A percentile compares a stretch with the other conserved stretches of the same genome.
phyloP scores from a whole-genome alignment of 2,329 filamentous ascomycete genomes.

The Diaporthe ampelina region DNA sequence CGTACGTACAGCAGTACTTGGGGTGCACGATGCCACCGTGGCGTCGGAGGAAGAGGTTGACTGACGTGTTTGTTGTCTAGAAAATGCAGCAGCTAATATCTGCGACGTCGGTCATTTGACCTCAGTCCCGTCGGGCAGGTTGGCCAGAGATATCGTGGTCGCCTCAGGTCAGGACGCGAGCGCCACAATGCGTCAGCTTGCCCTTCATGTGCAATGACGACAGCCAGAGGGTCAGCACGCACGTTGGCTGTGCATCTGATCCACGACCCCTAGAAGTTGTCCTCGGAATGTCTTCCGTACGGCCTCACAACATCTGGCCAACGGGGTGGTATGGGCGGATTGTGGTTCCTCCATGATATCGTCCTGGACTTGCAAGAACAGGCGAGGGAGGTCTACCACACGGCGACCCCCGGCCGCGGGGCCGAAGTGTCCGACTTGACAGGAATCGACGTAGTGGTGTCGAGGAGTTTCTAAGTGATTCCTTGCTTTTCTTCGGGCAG shows the following conservation, averaged over 20 bases:
- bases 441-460: conserved; percentile 11
- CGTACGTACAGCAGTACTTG: not conserved
- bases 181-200: conserved; percentile 16
- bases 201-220: conserved; percentile 33
- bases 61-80: not conserved
- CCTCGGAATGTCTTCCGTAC: conserved; percentile 4
- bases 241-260: not conserved
- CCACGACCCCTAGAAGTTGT: not conserved
- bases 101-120: not conserved
- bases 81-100: not conserved
- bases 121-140: not conserved
- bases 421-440: not conserved
- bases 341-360: not conserved
- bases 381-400: conserved; percentile 6
- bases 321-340: conserved; percentile 1
- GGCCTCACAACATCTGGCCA: not conserved
- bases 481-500: conserved; percentile 14
- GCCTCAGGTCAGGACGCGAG: conserved; percentile 9
- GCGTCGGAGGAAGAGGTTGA: not conserved
- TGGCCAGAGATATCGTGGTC: conserved; percentile 13
- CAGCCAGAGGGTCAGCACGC: not conserved
- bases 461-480: not conserved
- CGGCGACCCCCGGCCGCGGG: not conserved
- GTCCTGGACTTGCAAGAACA: conserved; percentile 18
- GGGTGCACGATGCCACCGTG: not conserved